Percentiles rank a stretch among this genome's conserved stretches.
These are phyloP conservation scores for Verticillium tricorpus DNA, from an alignment of 2,329 filamentous ascomycete genomes.

Conservation along the genomic window DNA sequence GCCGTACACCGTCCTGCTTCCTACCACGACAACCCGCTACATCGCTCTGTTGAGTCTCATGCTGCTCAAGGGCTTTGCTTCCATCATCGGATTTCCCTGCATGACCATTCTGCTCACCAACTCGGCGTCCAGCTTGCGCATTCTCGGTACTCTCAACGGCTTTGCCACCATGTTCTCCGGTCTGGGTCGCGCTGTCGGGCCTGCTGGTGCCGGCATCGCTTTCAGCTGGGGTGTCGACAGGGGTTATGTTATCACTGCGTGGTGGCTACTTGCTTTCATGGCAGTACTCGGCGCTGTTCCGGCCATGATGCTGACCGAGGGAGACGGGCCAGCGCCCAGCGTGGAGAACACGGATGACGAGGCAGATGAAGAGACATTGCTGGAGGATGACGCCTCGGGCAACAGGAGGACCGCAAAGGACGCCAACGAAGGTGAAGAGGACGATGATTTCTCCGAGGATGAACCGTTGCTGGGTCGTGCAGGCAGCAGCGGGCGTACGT, in stretches of 20 bases:
- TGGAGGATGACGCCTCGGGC: slow-evolving; percentile 9
- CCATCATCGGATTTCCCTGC: slow-evolving; percentile 85
- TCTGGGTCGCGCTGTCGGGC: slow-evolving; percentile 74
- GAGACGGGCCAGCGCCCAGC: slow-evolving; percentile 55
- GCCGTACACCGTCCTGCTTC: slow-evolving; percentile 70
- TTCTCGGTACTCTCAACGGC: slow-evolving; percentile 88
- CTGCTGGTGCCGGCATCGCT: slow-evolving; percentile 64
- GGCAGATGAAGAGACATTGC: slow-evolving; percentile 20
- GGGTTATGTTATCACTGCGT: slow-evolving; percentile 75
- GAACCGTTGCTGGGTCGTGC: neutral
- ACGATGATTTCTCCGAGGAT: neutral
- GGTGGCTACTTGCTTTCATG: slow-evolving; percentile 69
- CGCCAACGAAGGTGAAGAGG: neutral
- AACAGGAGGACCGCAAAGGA: slow-evolving; percentile 1
- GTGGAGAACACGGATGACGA: slow-evolving; percentile 28
- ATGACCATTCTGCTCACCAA: slow-evolving; percentile 87
- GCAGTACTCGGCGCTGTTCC: slow-evolving; percentile 64
- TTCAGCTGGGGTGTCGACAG: slow-evolving; percentile 73
- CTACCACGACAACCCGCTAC: slow-evolving; percentile 44
- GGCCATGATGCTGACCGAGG: slow-evolving; percentile 69
- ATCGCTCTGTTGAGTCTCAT: slow-evolving; percentile 63
- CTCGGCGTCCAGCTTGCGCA: slow-evolving; percentile 75
- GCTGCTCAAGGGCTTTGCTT: slow-evolving; percentile 66
- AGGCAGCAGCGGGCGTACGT: neutral
- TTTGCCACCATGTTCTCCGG: slow-evolving; percentile 81